Evolutionary conservation across 2,329 filamentous ascomycete genomes (phyloP).

Genomic region (Dothistroma pini): DNA sequence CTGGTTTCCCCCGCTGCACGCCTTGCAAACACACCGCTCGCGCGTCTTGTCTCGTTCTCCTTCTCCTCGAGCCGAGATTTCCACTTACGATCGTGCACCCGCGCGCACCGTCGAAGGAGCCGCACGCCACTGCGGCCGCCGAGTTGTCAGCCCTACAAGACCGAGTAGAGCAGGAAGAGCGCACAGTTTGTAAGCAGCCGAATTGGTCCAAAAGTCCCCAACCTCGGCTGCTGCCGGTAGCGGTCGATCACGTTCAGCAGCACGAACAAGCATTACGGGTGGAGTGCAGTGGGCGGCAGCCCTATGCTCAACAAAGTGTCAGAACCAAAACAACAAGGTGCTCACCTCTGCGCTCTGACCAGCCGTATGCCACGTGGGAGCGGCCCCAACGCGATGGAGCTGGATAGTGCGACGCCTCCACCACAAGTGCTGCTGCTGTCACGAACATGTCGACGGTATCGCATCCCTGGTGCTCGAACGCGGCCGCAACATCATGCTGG

Average conservation of each 20-base stretch:
- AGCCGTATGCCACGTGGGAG: neutral
- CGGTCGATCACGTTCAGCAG: constrained; percentile 3
- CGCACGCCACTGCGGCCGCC: neutral
- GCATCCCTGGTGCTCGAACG: neutral
- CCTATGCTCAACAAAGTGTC: neutral
- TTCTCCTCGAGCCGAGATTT: neutral
- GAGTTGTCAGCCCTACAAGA: constrained; percentile 1
- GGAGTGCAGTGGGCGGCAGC: neutral
- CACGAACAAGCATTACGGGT: neutral
- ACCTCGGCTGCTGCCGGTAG: constrained; percentile 1
- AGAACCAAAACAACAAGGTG: neutral
- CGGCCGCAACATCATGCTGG: neutral
- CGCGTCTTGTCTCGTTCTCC: neutral
- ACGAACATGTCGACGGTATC: neutral
- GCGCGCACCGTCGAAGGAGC: neutral
- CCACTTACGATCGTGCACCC: neutral
- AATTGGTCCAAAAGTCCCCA: neutral
- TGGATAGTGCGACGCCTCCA: neutral
- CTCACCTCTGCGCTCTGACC: neutral
- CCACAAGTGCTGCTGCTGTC: neutral
- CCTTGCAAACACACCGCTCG: constrained; percentile 2
- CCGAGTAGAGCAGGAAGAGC: neutral
- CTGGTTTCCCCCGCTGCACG: constrained; percentile 1
- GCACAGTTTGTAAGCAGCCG: neutral
- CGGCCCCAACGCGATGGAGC: neutral